Evolutionary conservation across 176 grass and related monocot species (phyloP), one percentile per base, ranked within the genome.

Genomic region (Oryza punctata): DNA sequence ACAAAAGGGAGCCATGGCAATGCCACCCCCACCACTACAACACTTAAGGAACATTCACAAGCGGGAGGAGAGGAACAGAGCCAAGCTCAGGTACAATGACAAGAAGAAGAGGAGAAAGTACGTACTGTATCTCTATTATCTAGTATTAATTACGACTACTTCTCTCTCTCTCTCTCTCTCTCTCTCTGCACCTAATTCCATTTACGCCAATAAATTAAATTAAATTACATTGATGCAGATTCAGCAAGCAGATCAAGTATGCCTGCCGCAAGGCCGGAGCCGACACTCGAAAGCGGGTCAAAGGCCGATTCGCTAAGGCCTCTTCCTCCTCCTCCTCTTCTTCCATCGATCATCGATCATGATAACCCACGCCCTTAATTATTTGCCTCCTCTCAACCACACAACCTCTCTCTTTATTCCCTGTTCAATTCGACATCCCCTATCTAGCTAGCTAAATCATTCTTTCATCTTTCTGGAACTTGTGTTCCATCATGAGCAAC

Each of bases 91-190:
- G 72, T 91, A 91, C 67, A 78, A 52, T 21, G 85, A 91, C 12
- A 91, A 88, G 82, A 91, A 82, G 73, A 91, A 82, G 15, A 91
- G 70, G 6, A 65, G 89, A 40, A 79, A 63, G 79, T 91, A 76
- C 59, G 68, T 38, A n/a, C n/a, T n/a, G n/a, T n/a, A n/a, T n/a
- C n/a, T n/a, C n/a, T n/a, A n/a, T n/a, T n/a, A n/a, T n/a, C n/a
- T n/a, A n/a, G n/a, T n/a, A n/a, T n/a, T n/a, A 29, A 29, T 29
- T 29, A 29, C 28, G 28, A 29, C 28, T 29, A 29, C 28, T 2
- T 29, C 28, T 29, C 28, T 29, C 28, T 29, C 28, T 29, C 28
- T 29, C 28, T 29, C 28, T 29, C 28, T 29, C 28, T 29, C 28
- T 29, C 28, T 29, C 28, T 29, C 28, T 29, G 28, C 28, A 29